These are phyloP conservation scores for Metarhizium sp. DNA, from an alignment of 2,329 filamentous ascomycete genomes.

Conservation along the genomic window DNA sequence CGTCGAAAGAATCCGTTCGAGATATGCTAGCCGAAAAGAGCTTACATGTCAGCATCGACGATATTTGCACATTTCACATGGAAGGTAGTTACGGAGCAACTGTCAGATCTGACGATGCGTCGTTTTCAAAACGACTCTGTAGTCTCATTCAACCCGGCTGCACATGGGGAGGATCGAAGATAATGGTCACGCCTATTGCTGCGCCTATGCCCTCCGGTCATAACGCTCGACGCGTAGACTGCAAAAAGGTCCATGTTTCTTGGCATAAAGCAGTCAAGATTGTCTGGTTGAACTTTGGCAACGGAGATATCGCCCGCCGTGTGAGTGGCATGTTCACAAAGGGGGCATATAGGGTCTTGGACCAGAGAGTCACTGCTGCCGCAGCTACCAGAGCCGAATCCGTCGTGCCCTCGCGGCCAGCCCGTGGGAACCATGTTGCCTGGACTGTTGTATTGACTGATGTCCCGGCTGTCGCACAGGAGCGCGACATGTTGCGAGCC, in stretches of 20 bases:
- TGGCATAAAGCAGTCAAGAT: slow-evolving; percentile 24
- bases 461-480: background rate
- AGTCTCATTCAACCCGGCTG: background rate
- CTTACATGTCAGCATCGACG: background rate
- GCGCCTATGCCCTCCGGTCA: slow-evolving; percentile 12
- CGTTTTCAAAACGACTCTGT: background rate
- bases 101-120: background rate
- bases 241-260: slow-evolving; percentile 23
- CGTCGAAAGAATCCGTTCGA: slow-evolving; percentile 10
- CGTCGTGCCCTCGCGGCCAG: slow-evolving; percentile 9
- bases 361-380: background rate
- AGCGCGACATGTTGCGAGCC: background rate
- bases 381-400: too few relatives aligned
- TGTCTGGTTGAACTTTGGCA: slow-evolving; percentile 20
- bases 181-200: slow-evolving; percentile 5
- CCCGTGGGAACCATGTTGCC: slow-evolving; percentile 8
- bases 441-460: background rate
- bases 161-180: too few relatives aligned
- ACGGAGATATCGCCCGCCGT: slow-evolving; percentile 9
- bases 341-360: slow-evolving; percentile 12
- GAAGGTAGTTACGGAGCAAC: background rate
- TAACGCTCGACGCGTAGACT: slow-evolving; percentile 21
- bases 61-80: background rate
- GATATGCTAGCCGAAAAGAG: slow-evolving; percentile 9
- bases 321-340: slow-evolving; percentile 12